Percentiles rank a stretch among this genome's conserved stretches.
phyloP scores from a whole-genome alignment of 2,329 filamentous ascomycete genomes.

The Botrytis paeoniae region DNA sequence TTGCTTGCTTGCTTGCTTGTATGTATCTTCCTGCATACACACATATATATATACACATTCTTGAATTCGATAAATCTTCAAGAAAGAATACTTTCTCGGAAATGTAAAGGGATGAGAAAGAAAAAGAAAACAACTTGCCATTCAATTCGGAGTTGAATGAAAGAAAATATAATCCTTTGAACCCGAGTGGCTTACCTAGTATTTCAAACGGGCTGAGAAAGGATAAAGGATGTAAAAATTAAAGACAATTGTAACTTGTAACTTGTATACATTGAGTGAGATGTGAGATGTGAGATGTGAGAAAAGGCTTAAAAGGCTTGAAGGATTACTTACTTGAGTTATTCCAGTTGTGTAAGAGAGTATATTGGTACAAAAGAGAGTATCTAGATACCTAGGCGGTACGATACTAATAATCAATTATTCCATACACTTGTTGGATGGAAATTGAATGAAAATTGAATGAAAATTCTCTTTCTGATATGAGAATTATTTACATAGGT shows the following conservation, averaged over 20 bases:
- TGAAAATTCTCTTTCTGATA: background rate
- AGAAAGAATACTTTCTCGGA: no score
- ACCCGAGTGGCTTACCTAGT: background rate
- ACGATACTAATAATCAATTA: background rate
- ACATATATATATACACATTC: no score
- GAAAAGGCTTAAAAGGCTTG: background rate
- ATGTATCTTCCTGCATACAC: no score
- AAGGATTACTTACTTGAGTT: background rate
- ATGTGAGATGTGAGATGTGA: background rate
- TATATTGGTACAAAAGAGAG: no score
- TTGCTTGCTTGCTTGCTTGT: no score
- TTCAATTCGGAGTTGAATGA: background rate
- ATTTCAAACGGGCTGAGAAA: background rate
- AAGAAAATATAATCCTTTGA: background rate
- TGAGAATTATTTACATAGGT: no score
- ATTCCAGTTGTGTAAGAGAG: background rate
- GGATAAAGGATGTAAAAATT: background rate
- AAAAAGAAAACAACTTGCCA: background rate
- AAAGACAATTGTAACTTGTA: no score
- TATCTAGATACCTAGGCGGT: no score
- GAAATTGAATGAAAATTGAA: background rate
- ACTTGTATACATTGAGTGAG: no score
- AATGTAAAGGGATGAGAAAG: background rate
- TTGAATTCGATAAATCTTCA: no score
- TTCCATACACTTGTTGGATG: background rate